Conservation (phyloP, 352 stramenopile genomes). For the Globisporangium polare region DNA sequence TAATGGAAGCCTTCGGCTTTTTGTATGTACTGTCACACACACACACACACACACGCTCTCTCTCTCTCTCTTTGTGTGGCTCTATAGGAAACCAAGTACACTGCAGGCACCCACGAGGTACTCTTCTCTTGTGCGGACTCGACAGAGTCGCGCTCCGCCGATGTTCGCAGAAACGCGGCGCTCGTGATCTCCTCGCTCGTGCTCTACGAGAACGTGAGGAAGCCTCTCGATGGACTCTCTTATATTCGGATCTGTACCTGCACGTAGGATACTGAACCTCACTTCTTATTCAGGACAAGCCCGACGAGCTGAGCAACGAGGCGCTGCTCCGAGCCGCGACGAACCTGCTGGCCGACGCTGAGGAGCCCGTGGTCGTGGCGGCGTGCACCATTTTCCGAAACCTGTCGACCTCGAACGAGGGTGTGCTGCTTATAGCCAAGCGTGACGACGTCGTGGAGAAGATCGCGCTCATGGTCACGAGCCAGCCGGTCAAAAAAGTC, state of each 20-base stretch:
- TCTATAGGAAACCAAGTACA: slow-evolving; percentile 42
- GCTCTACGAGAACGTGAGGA: slow-evolving; percentile 43
- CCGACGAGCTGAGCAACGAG: slow-evolving; percentile 45
- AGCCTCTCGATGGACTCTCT: not conserved
- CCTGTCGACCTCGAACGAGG: slow-evolving; percentile 55
- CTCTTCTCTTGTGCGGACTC: slow-evolving; percentile 53
- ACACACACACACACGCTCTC: too few species aligned
- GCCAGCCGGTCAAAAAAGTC: slow-evolving; percentile 37
- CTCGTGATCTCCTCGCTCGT: slow-evolving; percentile 50
- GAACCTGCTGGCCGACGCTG: slow-evolving; percentile 33
- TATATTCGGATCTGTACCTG: not conserved
- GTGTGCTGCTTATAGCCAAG: slow-evolving; percentile 34
- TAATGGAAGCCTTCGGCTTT: not conserved
- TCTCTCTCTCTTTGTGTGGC: not conserved
- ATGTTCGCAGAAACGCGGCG: slow-evolving; percentile 43
- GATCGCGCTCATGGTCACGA: slow-evolving; percentile 43
- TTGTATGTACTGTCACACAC: not conserved
- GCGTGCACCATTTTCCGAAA: slow-evolving; percentile 54
- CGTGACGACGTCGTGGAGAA: slow-evolving; percentile 35
- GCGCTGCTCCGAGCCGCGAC: slow-evolving; percentile 47
- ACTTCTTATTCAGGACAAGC: slow-evolving; percentile 16
- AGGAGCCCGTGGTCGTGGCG: slow-evolving; percentile 42
- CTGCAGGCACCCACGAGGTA: slow-evolving; percentile 41
- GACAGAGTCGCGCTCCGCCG: slow-evolving; percentile 29
- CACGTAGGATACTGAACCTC: not conserved